Evolutionary conservation across 257 asterid genomes (phyloP), one percentile per base, ranked within the genome.

Genomic region (Solanum phureja): DNA sequence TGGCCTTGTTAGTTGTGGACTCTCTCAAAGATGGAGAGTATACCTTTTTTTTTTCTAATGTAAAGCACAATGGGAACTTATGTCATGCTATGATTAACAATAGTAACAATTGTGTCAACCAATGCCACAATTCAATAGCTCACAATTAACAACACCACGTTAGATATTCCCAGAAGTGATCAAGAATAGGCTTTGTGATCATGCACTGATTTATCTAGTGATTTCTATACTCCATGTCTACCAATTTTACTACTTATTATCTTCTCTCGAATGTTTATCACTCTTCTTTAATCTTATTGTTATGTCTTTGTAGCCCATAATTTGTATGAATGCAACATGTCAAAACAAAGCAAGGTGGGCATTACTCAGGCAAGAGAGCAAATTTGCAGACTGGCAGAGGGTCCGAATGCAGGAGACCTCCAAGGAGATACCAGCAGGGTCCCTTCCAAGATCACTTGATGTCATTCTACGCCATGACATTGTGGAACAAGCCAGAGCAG

Each of bases 301-400:
- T 86, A 84, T 86, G 71, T 8, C 31, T 46, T 82, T 91, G 91
- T 96, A 97, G 99, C 99, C 99, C 38, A 94, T 96, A 83, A 94
- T 97, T 89, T 96, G 99, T 90, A 89, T 96, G 93, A 95, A 93
- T 89, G 98, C 99, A 37, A 95, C 98, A 83, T 97, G 99, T 89
- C 96, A 94, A 69, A 97, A 94, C 91, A 89, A 96, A 89, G 82
- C 91, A 66, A 96, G 85, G 74, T 97, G 99, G 99, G 99, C 98
- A 72, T 92, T 97, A 91, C 88, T 97, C 84, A 94, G 99, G 91
- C 98, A 97, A 90, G 99, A 97, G 58, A 97, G 99, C 93, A 96
- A 95, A 89, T 97, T 97, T 90, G 94, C 99, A 13, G 99, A 97
- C 88, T 97, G 99, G 99, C 99, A 97, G 91, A 95, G 99, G 90